phyloP scores from a whole-genome alignment of 1,139 yeast species.

The Candida sp. region DNA sequence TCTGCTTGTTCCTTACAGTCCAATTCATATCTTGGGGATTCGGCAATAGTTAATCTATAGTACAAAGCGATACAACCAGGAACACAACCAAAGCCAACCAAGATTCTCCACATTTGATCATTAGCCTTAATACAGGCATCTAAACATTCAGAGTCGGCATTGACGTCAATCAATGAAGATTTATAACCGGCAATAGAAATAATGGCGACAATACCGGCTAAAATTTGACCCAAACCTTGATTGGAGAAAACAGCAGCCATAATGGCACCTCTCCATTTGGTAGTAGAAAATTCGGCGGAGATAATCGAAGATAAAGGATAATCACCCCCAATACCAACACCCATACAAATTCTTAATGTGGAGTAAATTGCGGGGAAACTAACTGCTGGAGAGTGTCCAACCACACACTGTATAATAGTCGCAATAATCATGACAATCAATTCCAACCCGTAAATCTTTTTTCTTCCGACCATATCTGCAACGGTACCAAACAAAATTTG shows the following conservation, averaged over 20 bases:
- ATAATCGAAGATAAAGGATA: slow-evolving; percentile 95
- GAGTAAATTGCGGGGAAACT: slow-evolving; percentile 68
- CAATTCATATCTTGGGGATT: slow-evolving; percentile 85
- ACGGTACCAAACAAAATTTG: slow-evolving; percentile 82
- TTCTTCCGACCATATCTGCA: slow-evolving; percentile 87
- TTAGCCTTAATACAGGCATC: slow-evolving; percentile 66
- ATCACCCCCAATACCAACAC: slow-evolving; percentile 99
- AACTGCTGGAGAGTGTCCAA: slow-evolving; percentile 69
- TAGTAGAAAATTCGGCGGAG: slow-evolving; percentile 84
- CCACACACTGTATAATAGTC: slow-evolving; percentile 69
- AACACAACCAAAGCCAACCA: slow-evolving; percentile 84
- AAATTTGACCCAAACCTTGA: slow-evolving; percentile 89
- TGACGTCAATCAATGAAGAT: slow-evolving; percentile 48
- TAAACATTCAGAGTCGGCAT: slow-evolving; percentile 54
- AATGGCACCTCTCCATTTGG: slow-evolving; percentile 95
- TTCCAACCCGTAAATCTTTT: slow-evolving; percentile 84
- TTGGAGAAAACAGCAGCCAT: slow-evolving; percentile 93
- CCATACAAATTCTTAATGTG: slow-evolving; percentile 78
- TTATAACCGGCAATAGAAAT: slow-evolving; percentile 73
- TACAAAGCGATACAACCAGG: slow-evolving; percentile 83
- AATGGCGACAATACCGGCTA: slow-evolving; percentile 82
- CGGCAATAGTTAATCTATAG: slow-evolving; percentile 90
- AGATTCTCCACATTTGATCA: slow-evolving; percentile 93
- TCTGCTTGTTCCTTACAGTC: slow-evolving; percentile 65
- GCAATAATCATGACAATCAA: slow-evolving; percentile 81